Evolutionary conservation across 2,329 filamentous ascomycete genomes (phyloP).

Genomic region (Verticillium klebahnii): DNA sequence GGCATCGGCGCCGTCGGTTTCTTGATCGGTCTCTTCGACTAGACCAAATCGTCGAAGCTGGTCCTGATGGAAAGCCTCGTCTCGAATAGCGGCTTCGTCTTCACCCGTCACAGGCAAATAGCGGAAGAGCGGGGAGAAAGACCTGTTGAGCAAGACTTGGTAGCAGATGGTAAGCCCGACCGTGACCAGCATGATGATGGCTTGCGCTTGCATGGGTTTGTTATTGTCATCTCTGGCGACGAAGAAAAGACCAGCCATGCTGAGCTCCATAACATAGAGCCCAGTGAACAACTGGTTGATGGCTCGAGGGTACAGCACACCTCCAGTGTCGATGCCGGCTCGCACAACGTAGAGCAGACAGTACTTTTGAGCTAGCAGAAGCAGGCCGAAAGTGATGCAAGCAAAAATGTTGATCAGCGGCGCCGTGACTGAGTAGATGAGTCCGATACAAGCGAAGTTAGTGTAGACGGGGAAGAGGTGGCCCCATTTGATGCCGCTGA

Average conservation of each 20-base stretch:
- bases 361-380: constrained; percentile 96
- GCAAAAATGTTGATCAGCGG: constrained; percentile 92
- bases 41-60: constrained; percentile 68
- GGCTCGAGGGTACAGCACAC: constrained; percentile 83
- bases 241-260: constrained; percentile 86
- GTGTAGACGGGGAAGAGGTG: constrained; percentile 95
- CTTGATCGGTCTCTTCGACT: constrained; percentile 45
- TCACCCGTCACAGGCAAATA: constrained; percentile 94
- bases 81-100: constrained; percentile 87
- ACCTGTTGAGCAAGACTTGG: constrained; percentile 74
- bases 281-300: constrained; percentile 96
- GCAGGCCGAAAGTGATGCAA: constrained; percentile 81
- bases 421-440: constrained; percentile 85
- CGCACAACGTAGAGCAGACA: constrained; percentile 93
- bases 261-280: constrained; percentile 90
- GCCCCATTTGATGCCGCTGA: constrained; percentile 82
- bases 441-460: constrained; percentile 87
- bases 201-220: constrained; percentile 53
- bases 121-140: constrained; percentile 79
- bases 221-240: constrained; percentile 56
- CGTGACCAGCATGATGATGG: constrained; percentile 76
- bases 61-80: constrained; percentile 79
- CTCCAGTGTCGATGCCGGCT: constrained; percentile 86
- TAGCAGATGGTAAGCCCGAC: constrained; percentile 68
- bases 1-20: constrained; percentile 35